Conservation (phyloP, 441 rosid species). For the Jatropha multifida region DNA sequence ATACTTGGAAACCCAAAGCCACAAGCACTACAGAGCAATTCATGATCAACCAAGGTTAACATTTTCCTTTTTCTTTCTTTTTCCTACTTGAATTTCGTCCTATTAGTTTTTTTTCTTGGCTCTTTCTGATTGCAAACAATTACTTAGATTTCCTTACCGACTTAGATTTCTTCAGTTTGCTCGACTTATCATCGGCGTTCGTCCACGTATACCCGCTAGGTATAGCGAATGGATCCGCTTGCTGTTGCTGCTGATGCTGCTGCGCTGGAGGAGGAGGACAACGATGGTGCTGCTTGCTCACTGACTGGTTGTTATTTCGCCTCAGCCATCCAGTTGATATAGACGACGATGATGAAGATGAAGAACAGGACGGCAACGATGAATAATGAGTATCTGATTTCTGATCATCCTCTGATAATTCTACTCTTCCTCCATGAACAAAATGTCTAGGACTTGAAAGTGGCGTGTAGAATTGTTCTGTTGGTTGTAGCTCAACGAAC, state of each 20-base stretch:
- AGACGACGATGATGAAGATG: constrained; percentile 35
- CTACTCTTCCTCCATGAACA: constrained; percentile 30
- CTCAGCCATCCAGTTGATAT: constrained; percentile 51
- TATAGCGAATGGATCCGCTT: constrained; percentile 67
- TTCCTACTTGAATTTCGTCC: not conserved
- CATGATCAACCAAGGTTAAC: constrained; percentile 13
- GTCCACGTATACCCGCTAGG: constrained; percentile 73
- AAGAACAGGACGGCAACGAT: constrained; percentile 29
- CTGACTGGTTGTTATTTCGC: constrained; percentile 43
- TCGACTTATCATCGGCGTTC: constrained; percentile 47
- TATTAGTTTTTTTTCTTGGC: not conserved
- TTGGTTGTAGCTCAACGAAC: constrained; percentile 62
- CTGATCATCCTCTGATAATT: constrained; percentile 40
- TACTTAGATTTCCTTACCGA: constrained; percentile 54
- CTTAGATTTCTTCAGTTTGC: constrained; percentile 55
- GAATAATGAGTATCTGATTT: constrained; percentile 39
- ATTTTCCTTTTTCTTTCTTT: not conserved
- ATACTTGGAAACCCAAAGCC: constrained; percentile 4
- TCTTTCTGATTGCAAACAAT: constrained; percentile 6
- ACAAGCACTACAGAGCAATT: not conserved
- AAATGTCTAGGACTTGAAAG: constrained; percentile 69
- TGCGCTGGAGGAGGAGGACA: constrained; percentile 23
- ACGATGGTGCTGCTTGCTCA: constrained; percentile 42
- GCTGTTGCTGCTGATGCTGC: constrained; percentile 6
- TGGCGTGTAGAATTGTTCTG: constrained; percentile 79